A percentile compares a stretch with the other conserved stretches of the same genome.
Evolutionary conservation across 1,139 yeast genomes (phyloP).

Genomic region (Meyerozyma smithsonii): DNA sequence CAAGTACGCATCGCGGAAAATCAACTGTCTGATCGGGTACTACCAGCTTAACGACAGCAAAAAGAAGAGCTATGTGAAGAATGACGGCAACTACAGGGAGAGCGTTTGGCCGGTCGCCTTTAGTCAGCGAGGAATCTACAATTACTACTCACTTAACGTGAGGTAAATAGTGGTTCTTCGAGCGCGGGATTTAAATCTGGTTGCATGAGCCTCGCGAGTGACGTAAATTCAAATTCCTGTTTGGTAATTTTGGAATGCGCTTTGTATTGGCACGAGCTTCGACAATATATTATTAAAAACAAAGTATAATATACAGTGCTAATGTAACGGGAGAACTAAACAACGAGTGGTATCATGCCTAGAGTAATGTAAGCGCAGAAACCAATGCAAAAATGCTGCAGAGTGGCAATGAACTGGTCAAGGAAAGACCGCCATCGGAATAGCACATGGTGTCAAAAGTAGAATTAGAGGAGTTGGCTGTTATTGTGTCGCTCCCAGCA

Average conservation of each 20-base stretch:
- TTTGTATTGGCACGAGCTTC: neutral
- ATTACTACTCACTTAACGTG: slow-evolving; percentile 55
- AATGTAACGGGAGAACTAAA: slow-evolving; percentile 1
- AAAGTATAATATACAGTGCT: slow-evolving; percentile 3
- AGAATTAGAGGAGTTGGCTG: neutral
- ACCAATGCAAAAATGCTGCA: neutral
- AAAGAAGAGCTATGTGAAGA: slow-evolving; percentile 24
- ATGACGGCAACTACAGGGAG: slow-evolving; percentile 32
- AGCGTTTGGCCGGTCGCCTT: slow-evolving; percentile 61
- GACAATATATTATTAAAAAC: slow-evolving; percentile 1
- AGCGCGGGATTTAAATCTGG: too few relatives aligned
- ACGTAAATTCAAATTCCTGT: too few relatives aligned
- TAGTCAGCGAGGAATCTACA: slow-evolving; percentile 66
- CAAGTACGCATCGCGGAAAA: slow-evolving; percentile 59
- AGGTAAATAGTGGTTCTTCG: slow-evolving; percentile 15
- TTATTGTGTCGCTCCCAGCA: too few relatives aligned
- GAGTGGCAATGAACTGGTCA: neutral
- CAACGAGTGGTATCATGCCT: neutral
- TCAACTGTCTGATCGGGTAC: slow-evolving; percentile 54
- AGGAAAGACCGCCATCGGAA: neutral
- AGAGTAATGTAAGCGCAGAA: neutral
- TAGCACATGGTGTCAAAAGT: neutral
- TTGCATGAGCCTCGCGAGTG: too few relatives aligned
- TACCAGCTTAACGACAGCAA: slow-evolving; percentile 35
- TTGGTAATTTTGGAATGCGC: neutral